Evolutionary conservation across 2,329 filamentous ascomycete genomes (phyloP).

Genomic region (Cadophora gregata): DNA sequence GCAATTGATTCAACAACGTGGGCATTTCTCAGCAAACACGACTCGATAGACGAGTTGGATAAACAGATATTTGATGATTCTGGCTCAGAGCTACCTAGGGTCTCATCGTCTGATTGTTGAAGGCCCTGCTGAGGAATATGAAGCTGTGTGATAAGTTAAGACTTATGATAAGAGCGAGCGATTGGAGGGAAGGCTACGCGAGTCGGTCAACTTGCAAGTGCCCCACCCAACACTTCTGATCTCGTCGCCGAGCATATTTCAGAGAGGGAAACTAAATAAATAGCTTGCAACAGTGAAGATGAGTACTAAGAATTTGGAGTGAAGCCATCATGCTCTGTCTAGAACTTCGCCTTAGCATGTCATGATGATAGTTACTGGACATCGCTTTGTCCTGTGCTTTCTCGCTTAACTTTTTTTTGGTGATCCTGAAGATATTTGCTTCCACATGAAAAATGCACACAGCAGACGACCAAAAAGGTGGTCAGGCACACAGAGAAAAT

Average conservation of each 20-base stretch:
- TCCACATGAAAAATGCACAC: background rate
- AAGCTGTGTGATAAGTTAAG: too few relatives aligned
- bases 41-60: background rate
- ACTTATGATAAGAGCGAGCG: background rate
- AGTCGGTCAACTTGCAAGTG: background rate
- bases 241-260: background rate
- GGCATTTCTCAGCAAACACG: background rate
- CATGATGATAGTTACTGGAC: background rate
- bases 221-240: background rate
- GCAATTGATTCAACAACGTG: background rate
- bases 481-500: background rate
- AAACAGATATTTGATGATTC: background rate
- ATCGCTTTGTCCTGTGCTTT: background rate
- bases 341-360: background rate
- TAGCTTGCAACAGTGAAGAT: background rate
- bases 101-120: background rate
- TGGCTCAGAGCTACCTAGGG: background rate
- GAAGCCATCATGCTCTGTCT: background rate
- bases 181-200: background rate
- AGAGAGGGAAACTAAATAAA: too few relatives aligned
- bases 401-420: conserved; percentile 7
- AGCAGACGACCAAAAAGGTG: background rate
- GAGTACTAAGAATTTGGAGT: too few relatives aligned
- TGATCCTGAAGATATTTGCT: background rate
- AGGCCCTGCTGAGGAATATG: background rate